Evolutionary conservation across 1,284 basidiomycete genomes (phyloP), one percentile per base, ranked within the genome.

Genomic region (Papiliotrema nemorosa): DNA sequence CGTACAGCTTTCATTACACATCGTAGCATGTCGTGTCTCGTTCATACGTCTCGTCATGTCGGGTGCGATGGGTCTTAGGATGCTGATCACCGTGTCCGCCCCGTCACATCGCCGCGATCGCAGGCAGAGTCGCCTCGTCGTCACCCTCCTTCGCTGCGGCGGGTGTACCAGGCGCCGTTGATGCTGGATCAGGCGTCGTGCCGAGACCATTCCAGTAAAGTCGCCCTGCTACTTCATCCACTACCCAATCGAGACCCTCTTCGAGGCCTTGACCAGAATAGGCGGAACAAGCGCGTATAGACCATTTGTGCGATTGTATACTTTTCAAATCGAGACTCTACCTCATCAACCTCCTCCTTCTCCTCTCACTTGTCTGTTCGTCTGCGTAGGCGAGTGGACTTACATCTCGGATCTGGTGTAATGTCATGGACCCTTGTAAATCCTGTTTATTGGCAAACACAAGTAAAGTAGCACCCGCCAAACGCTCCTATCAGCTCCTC

Each of bases 381-480:
- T 18, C 18, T 18, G 27, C 13, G 9, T 47, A 13, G n/a, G 43
- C 9, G 26, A 21, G 14, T n/a, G 9, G 39, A 42, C 85, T 70
- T 70, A 89, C 91, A 63, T 87, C 79, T 54, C 84, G 80, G 59
- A 98, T 94, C 75, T 97, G 89, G 39, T 79, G 73, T 46, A 85
- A 82, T 14, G 82, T 81, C 82, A 97, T 82, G 0, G 93, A 87
- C 25, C 92, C 90, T 35, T 82, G 81, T 31, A 98, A 82, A 75
- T 99, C 96, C 74, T 97, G 93, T 76, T 99, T 99, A 77, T 99
- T 99, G n/a, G 96, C 96, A 70, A 98, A 90, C 44, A 99, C 85
- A 37, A 99, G 81, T 44, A 99, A 80, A 16, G 92, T 94, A 38
- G 94, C 94, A 18, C 94, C 93, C 45, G 90, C 85, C 36, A 98